These are phyloP conservation scores for Cercospora zeina DNA, from an alignment of 2,329 filamentous ascomycete species.

Conservation along the genomic window DNA sequence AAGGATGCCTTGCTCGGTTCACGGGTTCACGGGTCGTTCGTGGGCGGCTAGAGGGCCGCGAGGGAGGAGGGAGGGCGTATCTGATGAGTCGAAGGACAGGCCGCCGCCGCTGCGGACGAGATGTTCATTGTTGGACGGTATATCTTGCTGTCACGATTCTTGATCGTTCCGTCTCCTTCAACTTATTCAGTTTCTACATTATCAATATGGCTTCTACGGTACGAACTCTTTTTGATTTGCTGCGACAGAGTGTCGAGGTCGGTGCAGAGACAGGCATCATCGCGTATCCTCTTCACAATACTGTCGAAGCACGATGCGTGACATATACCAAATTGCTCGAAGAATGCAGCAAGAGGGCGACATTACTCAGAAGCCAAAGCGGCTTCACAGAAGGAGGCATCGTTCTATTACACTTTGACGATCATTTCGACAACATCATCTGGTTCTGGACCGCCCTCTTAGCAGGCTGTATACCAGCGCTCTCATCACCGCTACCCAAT, in stretches of 20 bases:
- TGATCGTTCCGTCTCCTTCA: background rate
- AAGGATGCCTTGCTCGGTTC: background rate
- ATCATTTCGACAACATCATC: constrained; percentile 42
- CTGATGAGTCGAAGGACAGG: background rate
- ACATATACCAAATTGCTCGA: background rate
- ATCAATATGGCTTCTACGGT: constrained; percentile 8
- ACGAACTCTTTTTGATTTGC: constrained; percentile 4
- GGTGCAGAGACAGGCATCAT: constrained; percentile 2
- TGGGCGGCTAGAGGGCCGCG: background rate
- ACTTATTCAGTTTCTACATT: background rate
- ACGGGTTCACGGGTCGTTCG: background rate
- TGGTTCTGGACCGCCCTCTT: constrained; percentile 47
- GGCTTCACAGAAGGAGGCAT: background rate
- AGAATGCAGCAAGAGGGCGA: constrained; percentile 1
- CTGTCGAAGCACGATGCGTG: background rate
- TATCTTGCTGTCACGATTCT: background rate
- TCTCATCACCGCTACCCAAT: constrained; percentile 42
- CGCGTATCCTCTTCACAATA: constrained; percentile 2
- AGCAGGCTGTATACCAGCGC: constrained; percentile 43
- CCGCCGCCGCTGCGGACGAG: background rate
- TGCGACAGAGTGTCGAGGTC: background rate
- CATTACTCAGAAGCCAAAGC: background rate
- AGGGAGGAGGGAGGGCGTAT: background rate
- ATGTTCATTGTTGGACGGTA: background rate
- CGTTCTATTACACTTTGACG: constrained; percentile 39